These are phyloP conservation scores for Arabis hirsuta DNA, from an alignment of 345 rosid species.

Conservation along the genomic window DNA sequence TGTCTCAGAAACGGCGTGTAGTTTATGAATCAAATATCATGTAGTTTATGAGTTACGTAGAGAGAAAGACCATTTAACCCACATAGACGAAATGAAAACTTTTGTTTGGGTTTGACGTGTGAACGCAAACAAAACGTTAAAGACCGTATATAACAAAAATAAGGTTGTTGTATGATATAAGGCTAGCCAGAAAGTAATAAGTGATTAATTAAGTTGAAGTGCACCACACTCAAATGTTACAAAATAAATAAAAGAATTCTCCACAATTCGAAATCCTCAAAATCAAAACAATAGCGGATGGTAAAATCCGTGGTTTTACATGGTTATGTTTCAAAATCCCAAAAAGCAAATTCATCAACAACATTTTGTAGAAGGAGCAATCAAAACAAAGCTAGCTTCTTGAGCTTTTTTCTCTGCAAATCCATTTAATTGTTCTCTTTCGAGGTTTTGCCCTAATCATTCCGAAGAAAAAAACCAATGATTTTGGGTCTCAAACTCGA, in stretches of 20 bases:
- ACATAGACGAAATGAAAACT: too few species aligned
- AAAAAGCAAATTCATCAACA: conserved; percentile 22
- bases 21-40: background rate
- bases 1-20: conserved; percentile 3
- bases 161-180: background rate
- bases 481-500: conserved; percentile 34
- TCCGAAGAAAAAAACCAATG: conserved; percentile 34
- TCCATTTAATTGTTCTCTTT: conserved; percentile 16
- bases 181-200: background rate
- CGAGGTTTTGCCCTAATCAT: conserved; percentile 40
- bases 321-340: conserved; percentile 33
- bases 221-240: conserved; percentile 25
- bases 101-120: too few species aligned
- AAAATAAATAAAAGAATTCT: conserved; percentile 9
- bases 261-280: conserved; percentile 20
- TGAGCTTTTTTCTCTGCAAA: conserved; percentile 13
- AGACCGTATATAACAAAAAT: background rate
- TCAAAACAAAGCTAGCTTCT: conserved; percentile 36
- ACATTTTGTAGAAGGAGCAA: conserved; percentile 24
- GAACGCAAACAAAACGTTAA: too few species aligned
- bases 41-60: background rate
- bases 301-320: conserved; percentile 14
- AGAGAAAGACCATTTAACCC: too few species aligned
- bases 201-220: background rate
- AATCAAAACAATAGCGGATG: conserved; percentile 8